Percentiles rank a stretch among this genome's conserved stretches.
phyloP scores from a whole-genome alignment of 2,329 filamentous ascomycete species.

The Raffaelea albimanens region DNA sequence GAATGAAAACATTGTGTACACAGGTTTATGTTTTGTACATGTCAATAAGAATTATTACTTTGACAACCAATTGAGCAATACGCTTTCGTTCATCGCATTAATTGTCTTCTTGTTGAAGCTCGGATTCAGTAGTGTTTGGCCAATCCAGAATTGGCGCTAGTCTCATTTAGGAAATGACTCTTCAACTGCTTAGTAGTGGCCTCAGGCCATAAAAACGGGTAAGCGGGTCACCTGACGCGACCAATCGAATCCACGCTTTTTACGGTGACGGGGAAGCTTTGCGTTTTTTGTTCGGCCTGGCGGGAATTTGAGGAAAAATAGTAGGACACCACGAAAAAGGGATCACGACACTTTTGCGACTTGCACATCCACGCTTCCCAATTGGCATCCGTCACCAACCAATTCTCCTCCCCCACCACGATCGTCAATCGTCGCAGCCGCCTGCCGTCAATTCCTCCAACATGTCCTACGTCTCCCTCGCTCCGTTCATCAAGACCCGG shows the following conservation, averaged over 20 bases:
- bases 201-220: constrained; percentile 6
- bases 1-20: too few species aligned
- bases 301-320: constrained; percentile 15
- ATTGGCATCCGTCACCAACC: not conserved
- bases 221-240: constrained; percentile 1
- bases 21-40: too few species aligned
- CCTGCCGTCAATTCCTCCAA: constrained; percentile 1
- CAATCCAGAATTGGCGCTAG: too few species aligned
- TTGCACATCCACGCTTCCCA: not conserved
- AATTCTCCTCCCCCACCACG: not conserved
- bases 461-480: constrained; percentile 62
- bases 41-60: too few species aligned
- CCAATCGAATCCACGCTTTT: constrained; percentile 13
- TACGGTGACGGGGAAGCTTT: constrained; percentile 4
- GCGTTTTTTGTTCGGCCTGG: constrained; percentile 10
- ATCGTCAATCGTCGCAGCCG: not conserved
- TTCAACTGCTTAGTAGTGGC: too few species aligned
- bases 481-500: constrained; percentile 69
- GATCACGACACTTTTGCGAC: not conserved
- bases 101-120: too few species aligned
- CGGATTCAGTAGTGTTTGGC: too few species aligned
- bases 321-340: constrained; percentile 1
- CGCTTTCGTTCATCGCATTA: too few species aligned
- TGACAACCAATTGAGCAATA: too few species aligned
- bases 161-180: too few species aligned